These are phyloP conservation scores for Bipolaris zeicola DNA, from an alignment of 2,329 filamentous ascomycete genomes.

Conservation along the genomic window DNA sequence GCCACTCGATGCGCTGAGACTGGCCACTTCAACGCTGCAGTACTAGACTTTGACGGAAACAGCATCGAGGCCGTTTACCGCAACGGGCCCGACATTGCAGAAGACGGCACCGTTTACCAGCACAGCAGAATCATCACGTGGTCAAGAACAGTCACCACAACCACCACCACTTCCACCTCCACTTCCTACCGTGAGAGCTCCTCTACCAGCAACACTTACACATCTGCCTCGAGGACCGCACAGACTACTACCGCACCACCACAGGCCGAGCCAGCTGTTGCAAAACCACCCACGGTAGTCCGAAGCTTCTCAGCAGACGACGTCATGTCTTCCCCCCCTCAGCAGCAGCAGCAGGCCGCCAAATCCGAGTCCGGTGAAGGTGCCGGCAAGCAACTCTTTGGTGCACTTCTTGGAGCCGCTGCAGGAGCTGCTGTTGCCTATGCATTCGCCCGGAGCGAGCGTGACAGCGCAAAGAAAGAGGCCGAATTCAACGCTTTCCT, in stretches of 20 bases:
- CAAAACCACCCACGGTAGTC: conserved; percentile 33
- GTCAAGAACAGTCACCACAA: conserved; percentile 41
- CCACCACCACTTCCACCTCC: background rate
- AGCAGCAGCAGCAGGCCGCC: conserved; percentile 30
- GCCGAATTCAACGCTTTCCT: conserved; percentile 47
- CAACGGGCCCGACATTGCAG: conserved; percentile 47
- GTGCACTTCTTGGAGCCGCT: conserved; percentile 78
- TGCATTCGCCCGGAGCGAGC: conserved; percentile 69
- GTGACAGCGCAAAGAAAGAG: conserved; percentile 53
- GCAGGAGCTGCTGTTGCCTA: conserved; percentile 79
- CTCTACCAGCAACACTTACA: conserved; percentile 40
- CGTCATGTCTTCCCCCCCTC: conserved; percentile 20
- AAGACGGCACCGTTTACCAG: conserved; percentile 49
- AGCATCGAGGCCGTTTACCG: conserved; percentile 77
- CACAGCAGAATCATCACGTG: conserved; percentile 54
- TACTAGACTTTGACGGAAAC: conserved; percentile 82
- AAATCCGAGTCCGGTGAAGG: conserved; percentile 50
- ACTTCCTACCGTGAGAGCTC: conserved; percentile 33
- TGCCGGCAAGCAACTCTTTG: conserved; percentile 69
- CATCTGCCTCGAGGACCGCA: conserved; percentile 31
- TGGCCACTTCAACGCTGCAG: conserved; percentile 66
- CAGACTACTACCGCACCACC: conserved; percentile 27
- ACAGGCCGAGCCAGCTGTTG: conserved; percentile 33
- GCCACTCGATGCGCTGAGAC: conserved; percentile 58
- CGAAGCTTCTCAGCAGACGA: conserved; percentile 44